Base-by-base conservation (phyloP, 2,329 filamentous ascomycete species). In the Cladorrhinum sp. region DNA sequence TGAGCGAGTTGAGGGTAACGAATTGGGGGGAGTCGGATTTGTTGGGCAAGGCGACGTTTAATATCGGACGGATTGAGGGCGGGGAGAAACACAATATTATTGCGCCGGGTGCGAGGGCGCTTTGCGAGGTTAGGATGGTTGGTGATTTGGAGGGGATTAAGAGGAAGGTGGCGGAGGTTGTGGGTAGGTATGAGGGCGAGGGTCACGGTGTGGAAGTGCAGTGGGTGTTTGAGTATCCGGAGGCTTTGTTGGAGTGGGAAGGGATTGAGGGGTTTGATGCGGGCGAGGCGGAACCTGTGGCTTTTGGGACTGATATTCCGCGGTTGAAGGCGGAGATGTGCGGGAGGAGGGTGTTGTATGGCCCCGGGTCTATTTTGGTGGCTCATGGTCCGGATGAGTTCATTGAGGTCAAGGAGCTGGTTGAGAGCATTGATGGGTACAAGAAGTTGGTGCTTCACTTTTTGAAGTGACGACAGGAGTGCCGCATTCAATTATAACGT, bases 251-350 rank as follows among this genome's bases (percentile, higher is more conserved):
- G 49, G 70, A 71, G 51, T 71, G 76, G 12, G 81, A 80, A 28
- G 16, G 6, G n/a, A 26, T 14, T 28, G 26, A 24, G 2, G 7
- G 18, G 1, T 16, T 4, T n/a, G 3, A 24, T 84, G 84, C 89
- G 0, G 96, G 97, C 65, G 86, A 94, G 18, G 87, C 83, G 0
- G 85, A 88, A 49, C 87, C 89, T 0, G 90, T 93, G 56, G 96
- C 96, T 73, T 97, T 97, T 71, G 93, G 92, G 16, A 97, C 94
- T 1, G 93, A 98, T 74, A 87, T 97, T 21, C 90, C 91, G 2
- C 86, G 91, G 67, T 74, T 96, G 54, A 76, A 83, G 39, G 86
- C 90, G 16, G 79, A 86, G 42, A 46, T 46, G 42, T 46, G 42
- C 59, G 85, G 90, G 65, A 87, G 80, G 8, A 80, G 81, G 59